Base-by-base conservation (phyloP, 106 monocot species). In the Iris macrosiphon region DNA sequence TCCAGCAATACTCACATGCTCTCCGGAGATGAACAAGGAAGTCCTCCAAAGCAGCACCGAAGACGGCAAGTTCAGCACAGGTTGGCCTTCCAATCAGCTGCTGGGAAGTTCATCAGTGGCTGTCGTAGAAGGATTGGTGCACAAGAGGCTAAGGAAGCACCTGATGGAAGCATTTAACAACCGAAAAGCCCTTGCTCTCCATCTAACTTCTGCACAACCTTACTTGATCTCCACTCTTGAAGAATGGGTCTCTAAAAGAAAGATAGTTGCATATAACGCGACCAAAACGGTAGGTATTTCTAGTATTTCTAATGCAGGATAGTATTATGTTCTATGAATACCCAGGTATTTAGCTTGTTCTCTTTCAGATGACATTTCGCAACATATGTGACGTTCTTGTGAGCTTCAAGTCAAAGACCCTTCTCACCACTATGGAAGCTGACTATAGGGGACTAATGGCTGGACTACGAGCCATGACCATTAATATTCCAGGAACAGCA, bases 401-500 rank as follows among this genome's bases (percentile, higher is more conserved):
- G 21, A 64, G 72, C 41, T 64, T 72, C 57, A 49, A 72, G 29
- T 72, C 64, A 19, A 27, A 16, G 21, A 49, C 56, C 41, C 72
- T 72, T 58, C 64, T 72, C 40, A 25, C 34, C 14, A 72, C 35
- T 14, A 72, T 72, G 72, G 63, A 72, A 50, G 1, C 33, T 50
- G 31, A 64, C 11, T 64, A 57, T 42, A 56, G 63, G 23, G 63
- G 72, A 57, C 31, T 63, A 10, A 72, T 72, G 72, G 41, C 45
- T 31, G 72, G 72, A 57, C 10, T 72, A 0, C 55, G 72, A 41
- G 43, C 72, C 39, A 49, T 72, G 47, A 63, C 57, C 23, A 41
- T 72, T 39, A 64, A 72, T 49, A 64, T 72, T 57, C 72, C 72
- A 21, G 72, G 72, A 57, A 72, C 72, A 40, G 49, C 72, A 49